Conservation (phyloP, 2,329 filamentous ascomycete genomes). For the Fusarium nelsonii region DNA sequence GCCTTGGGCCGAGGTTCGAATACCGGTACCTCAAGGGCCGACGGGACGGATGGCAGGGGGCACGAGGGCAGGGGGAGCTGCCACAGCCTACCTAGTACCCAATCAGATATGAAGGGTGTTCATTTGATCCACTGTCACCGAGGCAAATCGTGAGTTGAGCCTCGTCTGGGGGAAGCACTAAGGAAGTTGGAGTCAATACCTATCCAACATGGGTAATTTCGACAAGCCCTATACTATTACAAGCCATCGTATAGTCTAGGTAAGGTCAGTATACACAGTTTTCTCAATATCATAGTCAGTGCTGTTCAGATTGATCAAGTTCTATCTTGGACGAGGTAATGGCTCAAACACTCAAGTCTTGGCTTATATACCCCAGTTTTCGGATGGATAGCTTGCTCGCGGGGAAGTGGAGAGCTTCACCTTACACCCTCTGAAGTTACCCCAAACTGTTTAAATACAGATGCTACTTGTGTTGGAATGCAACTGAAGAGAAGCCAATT, state of each 20-base stretch:
- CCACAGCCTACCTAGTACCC: background rate
- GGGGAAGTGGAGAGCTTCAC: constrained; percentile 35
- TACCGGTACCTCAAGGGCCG: constrained; percentile 24
- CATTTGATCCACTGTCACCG: constrained; percentile 27
- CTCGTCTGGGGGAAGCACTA: constrained; percentile 31
- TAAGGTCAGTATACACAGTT: background rate
- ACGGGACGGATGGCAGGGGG: constrained; percentile 11
- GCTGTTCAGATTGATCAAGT: background rate
- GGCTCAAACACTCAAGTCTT: too few relatives aligned
- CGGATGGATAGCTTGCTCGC: background rate
- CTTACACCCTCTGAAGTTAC: background rate
- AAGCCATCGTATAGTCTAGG: background rate
- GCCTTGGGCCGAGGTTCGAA: constrained; percentile 47
- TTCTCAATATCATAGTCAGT: background rate
- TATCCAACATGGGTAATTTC: background rate
- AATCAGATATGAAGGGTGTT: background rate
- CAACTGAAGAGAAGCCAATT: too few relatives aligned
- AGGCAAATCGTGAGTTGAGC: constrained; percentile 32
- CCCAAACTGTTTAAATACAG: too few relatives aligned
- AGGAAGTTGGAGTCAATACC: background rate
- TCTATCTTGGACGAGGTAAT: background rate
- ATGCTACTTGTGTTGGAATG: too few relatives aligned
- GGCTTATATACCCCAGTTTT: constrained; percentile 15
- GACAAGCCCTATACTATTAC: background rate
- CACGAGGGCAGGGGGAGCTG: background rate